phyloP scores from a whole-genome alignment of 768 basidiomycete species.

The Pholiota molesta region DNA sequence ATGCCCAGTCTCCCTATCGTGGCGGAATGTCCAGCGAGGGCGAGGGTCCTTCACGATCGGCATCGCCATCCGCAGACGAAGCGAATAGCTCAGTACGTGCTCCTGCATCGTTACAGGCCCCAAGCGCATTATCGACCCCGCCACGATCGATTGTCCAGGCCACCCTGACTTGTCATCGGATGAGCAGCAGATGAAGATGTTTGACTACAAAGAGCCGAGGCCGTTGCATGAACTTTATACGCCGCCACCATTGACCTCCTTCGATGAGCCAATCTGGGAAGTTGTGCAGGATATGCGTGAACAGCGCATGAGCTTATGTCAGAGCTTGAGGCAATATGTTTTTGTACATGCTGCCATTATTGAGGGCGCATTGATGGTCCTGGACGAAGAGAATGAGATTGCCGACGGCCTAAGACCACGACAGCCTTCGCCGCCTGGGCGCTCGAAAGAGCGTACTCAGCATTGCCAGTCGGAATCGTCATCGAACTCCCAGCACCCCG shows the following conservation, averaged over 20 bases:
- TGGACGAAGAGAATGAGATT: constrained; percentile 67
- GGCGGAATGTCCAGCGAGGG: constrained; percentile 27
- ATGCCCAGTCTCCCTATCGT: background rate
- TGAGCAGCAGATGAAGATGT: constrained; percentile 26
- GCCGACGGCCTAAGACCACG: constrained; percentile 20
- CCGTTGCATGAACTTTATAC: constrained; percentile 53
- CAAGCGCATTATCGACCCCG: background rate
- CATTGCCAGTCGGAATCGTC: background rate
- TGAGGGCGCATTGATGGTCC: constrained; percentile 76
- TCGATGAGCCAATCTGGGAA: constrained; percentile 77
- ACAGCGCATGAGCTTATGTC: constrained; percentile 96
- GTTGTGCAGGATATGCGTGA: constrained; percentile 93
- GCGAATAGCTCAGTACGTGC: constrained; percentile 4
- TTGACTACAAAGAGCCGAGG: constrained; percentile 68
- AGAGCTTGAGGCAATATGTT: constrained; percentile 92
- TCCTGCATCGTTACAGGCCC: background rate
- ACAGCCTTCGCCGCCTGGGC: constrained; percentile 1
- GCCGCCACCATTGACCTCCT: constrained; percentile 62
- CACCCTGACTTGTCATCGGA: background rate
- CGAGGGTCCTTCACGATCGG: constrained; percentile 31
- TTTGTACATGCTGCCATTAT: constrained; percentile 89
- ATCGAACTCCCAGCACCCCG: constrained; percentile 7
- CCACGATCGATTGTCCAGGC: background rate
- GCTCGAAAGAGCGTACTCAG: background rate
- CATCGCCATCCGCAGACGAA: constrained; percentile 30